Conservation (phyloP, 192 early-diverging fungal species). For the Anaeromyces robustus region DNA sequence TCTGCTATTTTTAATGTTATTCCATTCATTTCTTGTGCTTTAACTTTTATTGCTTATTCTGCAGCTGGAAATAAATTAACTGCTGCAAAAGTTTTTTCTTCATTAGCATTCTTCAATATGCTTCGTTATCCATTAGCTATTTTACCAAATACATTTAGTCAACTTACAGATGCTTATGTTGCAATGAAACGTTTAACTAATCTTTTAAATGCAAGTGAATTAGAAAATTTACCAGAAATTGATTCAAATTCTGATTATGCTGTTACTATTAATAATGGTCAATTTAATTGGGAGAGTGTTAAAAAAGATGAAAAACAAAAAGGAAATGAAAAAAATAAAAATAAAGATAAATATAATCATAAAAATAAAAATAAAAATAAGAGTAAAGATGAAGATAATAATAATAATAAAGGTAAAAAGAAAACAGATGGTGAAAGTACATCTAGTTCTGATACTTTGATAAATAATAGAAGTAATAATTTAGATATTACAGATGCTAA, state of each 20-base stretch:
- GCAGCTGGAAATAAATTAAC: constrained; percentile 11
- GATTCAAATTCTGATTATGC: constrained; percentile 51
- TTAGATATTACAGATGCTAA: too few species aligned
- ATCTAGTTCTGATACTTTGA: background rate
- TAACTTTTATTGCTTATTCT: background rate
- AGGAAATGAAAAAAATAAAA: constrained; percentile 2
- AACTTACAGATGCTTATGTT: constrained; percentile 65
- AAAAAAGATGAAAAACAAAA: constrained; percentile 7
- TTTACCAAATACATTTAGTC: constrained; percentile 67
- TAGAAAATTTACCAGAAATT: constrained; percentile 31
- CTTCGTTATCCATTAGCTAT: constrained; percentile 73
- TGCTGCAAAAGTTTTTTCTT: constrained; percentile 54
- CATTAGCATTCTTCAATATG: constrained; percentile 81
- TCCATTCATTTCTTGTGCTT: background rate
- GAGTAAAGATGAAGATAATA: background rate
- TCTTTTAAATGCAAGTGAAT: constrained; percentile 52
- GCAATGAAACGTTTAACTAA: constrained; percentile 62
- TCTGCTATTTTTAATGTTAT: background rate
- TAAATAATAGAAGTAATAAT: background rate
- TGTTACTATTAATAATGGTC: constrained; percentile 35
- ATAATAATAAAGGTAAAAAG: too few species aligned
- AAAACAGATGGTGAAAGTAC: background rate
- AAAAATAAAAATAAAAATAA: constrained; percentile 4
- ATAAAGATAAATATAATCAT: background rate
- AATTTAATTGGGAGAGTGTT: constrained; percentile 47